phyloP scores from a whole-genome alignment of 768 basidiomycete genomes.

The Agrocybe praecox region DNA sequence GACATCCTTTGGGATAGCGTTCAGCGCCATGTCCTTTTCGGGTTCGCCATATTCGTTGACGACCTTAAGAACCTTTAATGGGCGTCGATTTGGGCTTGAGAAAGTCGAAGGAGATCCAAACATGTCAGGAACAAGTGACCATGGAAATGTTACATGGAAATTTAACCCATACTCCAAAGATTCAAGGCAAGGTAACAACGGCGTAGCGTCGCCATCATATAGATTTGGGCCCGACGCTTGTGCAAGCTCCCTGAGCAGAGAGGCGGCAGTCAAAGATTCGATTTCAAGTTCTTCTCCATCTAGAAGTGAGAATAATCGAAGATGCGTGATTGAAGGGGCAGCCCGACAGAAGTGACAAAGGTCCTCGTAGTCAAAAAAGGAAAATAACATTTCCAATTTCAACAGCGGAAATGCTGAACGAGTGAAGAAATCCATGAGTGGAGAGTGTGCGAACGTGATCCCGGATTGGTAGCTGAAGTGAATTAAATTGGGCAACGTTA shows the following conservation, averaged over 20 bases:
- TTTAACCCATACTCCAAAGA: not conserved
- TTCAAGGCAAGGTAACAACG: not conserved
- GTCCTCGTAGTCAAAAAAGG: not conserved
- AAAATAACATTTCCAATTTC: not conserved
- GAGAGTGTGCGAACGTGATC: not conserved
- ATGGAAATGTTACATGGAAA: not conserved
- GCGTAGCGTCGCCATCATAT: not conserved
- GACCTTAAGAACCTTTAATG: not conserved
- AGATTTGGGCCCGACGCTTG: not conserved
- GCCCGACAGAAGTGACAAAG: not conserved
- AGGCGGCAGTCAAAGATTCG: not conserved
- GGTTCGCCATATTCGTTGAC: not conserved
- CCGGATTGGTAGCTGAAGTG: not conserved
- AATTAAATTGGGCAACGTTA: not conserved
- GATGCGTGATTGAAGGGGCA: not conserved
- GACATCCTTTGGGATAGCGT: not conserved
- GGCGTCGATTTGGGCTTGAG: not conserved
- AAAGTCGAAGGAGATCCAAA: not conserved
- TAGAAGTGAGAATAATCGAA: not conserved
- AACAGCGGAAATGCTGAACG: not conserved
- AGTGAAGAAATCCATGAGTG: not conserved
- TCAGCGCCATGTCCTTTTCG: not conserved
- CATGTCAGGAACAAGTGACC: not conserved
- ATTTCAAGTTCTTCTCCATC: not conserved
- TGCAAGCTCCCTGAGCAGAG: not conserved